phyloP scores from a whole-genome alignment of 177 flowering plant species.

The Vitis hybrid region DNA sequence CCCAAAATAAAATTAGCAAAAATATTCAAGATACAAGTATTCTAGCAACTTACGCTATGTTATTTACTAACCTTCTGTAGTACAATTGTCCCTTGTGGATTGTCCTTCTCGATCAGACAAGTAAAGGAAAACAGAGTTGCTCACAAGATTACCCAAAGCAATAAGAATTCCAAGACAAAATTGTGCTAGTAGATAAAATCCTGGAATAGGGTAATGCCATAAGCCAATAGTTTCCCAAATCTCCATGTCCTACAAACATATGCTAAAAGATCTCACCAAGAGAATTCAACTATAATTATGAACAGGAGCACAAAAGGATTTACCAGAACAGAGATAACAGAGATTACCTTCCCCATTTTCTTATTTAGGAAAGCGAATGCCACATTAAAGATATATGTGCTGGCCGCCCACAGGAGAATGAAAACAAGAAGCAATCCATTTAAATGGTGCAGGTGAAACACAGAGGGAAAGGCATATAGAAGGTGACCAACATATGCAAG shows the following conservation, averaged over 20 bases:
- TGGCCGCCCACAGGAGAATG: conserved; percentile 94
- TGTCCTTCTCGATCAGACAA: conserved; percentile 61
- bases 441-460: conserved; percentile 82
- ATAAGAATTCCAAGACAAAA: conserved; percentile 89
- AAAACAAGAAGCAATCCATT: conserved; percentile 95
- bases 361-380: conserved; percentile 67
- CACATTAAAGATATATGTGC: conserved; percentile 93
- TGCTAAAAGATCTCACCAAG: not conserved
- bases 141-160: conserved; percentile 94
- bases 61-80: conserved; percentile 46
- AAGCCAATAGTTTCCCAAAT: conserved; percentile 97
- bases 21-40: not conserved
- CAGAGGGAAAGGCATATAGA: conserved; percentile 85
- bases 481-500: conserved; percentile 94
- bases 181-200: conserved; percentile 87
- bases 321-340: not conserved
- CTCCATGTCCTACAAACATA: conserved; percentile 70
- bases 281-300: not conserved
- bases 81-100: conserved; percentile 35
- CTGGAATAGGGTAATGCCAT: conserved; percentile 98
- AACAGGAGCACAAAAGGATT: not conserved
- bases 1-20: not conserved
- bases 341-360: conserved; percentile 69
- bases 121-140: conserved; percentile 83
- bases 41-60: conserved; percentile 9